Base-by-base conservation (phyloP, 192 early-diverging fungal species). In the Gonapodya prolifera region DNA sequence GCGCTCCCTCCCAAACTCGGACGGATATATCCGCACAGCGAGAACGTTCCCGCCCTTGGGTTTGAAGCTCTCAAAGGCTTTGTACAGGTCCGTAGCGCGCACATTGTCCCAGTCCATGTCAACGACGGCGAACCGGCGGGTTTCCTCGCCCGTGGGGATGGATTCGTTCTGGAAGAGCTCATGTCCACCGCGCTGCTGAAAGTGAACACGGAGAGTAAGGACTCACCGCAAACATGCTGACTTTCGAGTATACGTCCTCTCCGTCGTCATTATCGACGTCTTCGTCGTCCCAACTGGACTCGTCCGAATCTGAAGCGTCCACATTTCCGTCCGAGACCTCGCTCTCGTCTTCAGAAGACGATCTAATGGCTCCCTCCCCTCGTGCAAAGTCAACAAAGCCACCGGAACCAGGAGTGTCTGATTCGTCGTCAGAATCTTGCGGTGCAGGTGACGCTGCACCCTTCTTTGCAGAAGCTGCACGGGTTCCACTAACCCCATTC, bases 21-120 rank as follows among this genome's bases (percentile, higher is more conserved):
- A 95, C 33, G 92, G 91, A 78, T 95, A 97, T 18, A 99, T 91
- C 34, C 84, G 87, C 28, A 99, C 94, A 0, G 90, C 87, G 0
- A 89, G 77, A 35, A 99, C 87, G 1, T 86, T 79, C 2, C 92
- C 91, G 35, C 84, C 85, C 33, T 86, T 85, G 0, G 92, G 92
- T 80, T 92, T 95, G 82, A 98, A 95, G 32, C 87, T 91, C 45
- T 85, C 86, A 79, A 97, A 93, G 0, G 94, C 91, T 36, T 94
- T 92, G 79, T 89, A 91, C 77, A 98, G 83, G 81, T 98, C 96
- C 0, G 81, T 79, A 0, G 96, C 90, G 77, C 93, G 94, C 75
- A 98, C 85, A 75, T 98, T 89, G 79, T 94, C 92, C 97, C 97
- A 98, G 81, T 99, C 96, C 89, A 99, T 81, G 79, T 97, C 96